Evolutionary conservation across 148 eudicot genomes (phyloP).

Genomic region (Rhododendron griersonianum): DNA sequence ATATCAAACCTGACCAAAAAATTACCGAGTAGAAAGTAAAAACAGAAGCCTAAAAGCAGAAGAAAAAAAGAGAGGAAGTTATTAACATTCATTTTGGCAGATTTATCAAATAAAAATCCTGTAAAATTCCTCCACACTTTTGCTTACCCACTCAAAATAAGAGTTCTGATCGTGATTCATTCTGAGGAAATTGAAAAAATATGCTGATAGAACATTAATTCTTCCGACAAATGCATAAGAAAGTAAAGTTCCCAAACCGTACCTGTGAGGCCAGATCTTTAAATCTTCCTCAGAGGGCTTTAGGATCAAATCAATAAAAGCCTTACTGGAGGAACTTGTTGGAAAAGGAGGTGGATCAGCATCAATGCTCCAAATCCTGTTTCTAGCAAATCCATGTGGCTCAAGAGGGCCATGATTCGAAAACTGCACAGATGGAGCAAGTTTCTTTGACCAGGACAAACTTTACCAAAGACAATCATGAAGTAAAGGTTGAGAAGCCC

Average conservation of each 20-base stretch:
- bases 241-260: neutral
- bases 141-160: neutral
- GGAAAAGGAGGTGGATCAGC: constrained; percentile 57
- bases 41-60: neutral
- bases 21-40: neutral
- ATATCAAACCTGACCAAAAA: neutral
- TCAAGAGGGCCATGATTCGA: constrained; percentile 66
- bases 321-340: constrained; percentile 40
- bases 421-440: constrained; percentile 48
- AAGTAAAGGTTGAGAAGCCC: constrained; percentile 17
- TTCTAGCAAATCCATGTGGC: constrained; percentile 91
- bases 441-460: constrained; percentile 4
- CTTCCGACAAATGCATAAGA: neutral
- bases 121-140: neutral
- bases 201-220: neutral
- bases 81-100: neutral
- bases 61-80: neutral
- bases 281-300: constrained; percentile 78
- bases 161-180: neutral
- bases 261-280: constrained; percentile 91
- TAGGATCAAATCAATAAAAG: constrained; percentile 73
- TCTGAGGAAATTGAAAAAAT: neutral
- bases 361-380: constrained; percentile 76
- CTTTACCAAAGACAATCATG: neutral
- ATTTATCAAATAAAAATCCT: neutral